These are phyloP conservation scores for Perkinsus chesapeaki DNA, from an alignment of 169 alveolate genomes.

Conservation along the genomic window DNA sequence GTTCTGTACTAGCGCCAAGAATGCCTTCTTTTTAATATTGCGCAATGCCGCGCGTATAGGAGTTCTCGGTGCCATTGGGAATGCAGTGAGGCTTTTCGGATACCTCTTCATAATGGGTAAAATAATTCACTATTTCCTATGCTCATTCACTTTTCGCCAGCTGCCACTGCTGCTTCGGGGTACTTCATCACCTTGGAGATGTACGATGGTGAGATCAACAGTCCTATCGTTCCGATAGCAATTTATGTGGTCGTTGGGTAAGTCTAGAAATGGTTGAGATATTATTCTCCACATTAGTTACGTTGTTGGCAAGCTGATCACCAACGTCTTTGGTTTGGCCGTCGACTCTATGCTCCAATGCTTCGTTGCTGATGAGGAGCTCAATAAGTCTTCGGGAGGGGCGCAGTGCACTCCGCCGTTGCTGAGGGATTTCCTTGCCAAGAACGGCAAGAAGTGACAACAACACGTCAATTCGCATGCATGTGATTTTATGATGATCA, in stretches of 20 bases:
- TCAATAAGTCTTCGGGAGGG: neutral
- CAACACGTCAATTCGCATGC: neutral
- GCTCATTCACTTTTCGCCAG: neutral
- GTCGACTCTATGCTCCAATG: conserved; percentile 40
- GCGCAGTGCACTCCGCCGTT: neutral
- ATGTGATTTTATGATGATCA: neutral
- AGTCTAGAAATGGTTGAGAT: neutral
- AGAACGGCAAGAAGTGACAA: neutral
- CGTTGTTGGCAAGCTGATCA: conserved; percentile 27
- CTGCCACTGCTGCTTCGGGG: neutral
- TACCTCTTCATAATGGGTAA: neutral
- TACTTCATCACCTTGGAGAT: neutral
- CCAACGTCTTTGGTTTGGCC: conserved; percentile 40
- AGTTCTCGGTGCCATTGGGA: conserved; percentile 43
- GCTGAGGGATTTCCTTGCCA: neutral
- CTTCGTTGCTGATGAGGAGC: conserved; percentile 40
- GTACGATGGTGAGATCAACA: neutral
- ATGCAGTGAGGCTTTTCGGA: conserved; percentile 23
- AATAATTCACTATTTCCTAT: neutral
- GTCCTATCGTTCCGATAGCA: neutral
- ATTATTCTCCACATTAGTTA: conserved; percentile 3
- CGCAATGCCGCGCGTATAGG: conserved; percentile 60
- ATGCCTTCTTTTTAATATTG: conserved; percentile 57
- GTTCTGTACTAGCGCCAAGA: conserved; percentile 76
- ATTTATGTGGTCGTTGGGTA: neutral